Conservation (phyloP, 176 grass and related monocot genomes). For the Cymbopogon citratus region DNA sequence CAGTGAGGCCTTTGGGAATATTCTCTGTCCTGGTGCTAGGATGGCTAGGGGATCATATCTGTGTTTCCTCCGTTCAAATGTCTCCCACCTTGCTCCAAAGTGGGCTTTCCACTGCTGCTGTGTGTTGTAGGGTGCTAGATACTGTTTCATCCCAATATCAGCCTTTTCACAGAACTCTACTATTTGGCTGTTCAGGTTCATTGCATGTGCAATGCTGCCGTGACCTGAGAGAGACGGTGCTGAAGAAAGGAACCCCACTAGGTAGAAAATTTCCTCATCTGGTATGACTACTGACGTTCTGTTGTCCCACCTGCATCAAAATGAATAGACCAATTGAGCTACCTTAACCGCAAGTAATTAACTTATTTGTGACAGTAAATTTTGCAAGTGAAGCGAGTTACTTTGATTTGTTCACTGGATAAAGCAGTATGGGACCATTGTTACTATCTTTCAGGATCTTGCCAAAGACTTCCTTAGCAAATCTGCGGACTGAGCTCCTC, state of each 20-base stretch:
- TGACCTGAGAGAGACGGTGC: slow-evolving; percentile 44
- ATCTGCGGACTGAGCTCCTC: slow-evolving; percentile 55
- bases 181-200: slow-evolving; percentile 69
- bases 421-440: slow-evolving; percentile 89
- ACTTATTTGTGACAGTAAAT: not conserved
- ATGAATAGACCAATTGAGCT: slow-evolving; percentile 13
- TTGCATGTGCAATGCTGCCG: slow-evolving; percentile 46
- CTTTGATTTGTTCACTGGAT: slow-evolving; percentile 86
- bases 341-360: not conserved
- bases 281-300: slow-evolving; percentile 84
- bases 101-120: slow-evolving; percentile 86
- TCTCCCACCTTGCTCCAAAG: slow-evolving; percentile 92
- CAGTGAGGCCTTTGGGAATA: slow-evolving; percentile 64
- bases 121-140: slow-evolving; percentile 72
- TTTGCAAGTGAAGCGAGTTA: slow-evolving; percentile 28
- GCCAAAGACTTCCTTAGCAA: slow-evolving; percentile 70
- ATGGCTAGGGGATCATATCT: slow-evolving; percentile 83
- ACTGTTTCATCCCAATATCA: slow-evolving; percentile 74
- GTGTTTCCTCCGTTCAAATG: slow-evolving; percentile 72
- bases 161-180: slow-evolving; percentile 59
- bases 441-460: slow-evolving; percentile 85
- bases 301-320: slow-evolving; percentile 73
- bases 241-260: slow-evolving; percentile 82
- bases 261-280: slow-evolving; percentile 88
- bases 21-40: slow-evolving; percentile 83